Evolutionary conservation across 176 grass and related monocot genomes (phyloP).

Genomic region (Thalia dealbata): DNA sequence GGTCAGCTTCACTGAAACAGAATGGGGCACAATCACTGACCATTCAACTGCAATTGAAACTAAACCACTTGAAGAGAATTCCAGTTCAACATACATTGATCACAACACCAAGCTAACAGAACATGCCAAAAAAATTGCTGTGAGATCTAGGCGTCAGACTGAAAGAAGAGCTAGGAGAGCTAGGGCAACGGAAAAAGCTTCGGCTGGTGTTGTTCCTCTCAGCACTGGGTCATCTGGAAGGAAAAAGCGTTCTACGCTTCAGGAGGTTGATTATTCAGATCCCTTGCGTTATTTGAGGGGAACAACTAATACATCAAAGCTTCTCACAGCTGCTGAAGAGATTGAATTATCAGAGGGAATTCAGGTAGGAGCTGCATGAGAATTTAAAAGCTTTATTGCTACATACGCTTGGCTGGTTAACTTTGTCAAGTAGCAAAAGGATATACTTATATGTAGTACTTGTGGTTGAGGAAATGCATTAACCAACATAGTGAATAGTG

Average conservation of each 20-base stretch:
- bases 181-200: slow-evolving; percentile 38
- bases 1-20: slow-evolving; percentile 23
- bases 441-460: neutral
- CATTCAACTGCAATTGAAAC: slow-evolving; percentile 13
- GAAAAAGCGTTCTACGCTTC: slow-evolving; percentile 42
- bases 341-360: slow-evolving; percentile 64
- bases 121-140: slow-evolving; percentile 26
- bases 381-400: neutral
- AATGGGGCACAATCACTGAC: neutral
- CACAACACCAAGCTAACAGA: slow-evolving; percentile 13
- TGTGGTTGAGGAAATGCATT: neutral
- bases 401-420: neutral
- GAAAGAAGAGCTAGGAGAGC: slow-evolving; percentile 69
- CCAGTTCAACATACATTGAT: slow-evolving; percentile 36
- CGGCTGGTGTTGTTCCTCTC: slow-evolving; percentile 20
- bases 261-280: slow-evolving; percentile 34
- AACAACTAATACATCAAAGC: slow-evolving; percentile 35
- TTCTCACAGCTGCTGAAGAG: slow-evolving; percentile 60
- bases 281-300: slow-evolving; percentile 42
- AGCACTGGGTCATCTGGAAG: slow-evolving; percentile 26
- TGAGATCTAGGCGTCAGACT: slow-evolving; percentile 44
- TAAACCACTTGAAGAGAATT: slow-evolving; percentile 14
- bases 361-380: slow-evolving; percentile 35
- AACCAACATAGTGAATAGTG: neutral
- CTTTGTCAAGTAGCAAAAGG: neutral